These are phyloP conservation scores for Cladorrhinum sp. DNA, from an alignment of 2,329 filamentous ascomycete species.

Conservation along the genomic window DNA sequence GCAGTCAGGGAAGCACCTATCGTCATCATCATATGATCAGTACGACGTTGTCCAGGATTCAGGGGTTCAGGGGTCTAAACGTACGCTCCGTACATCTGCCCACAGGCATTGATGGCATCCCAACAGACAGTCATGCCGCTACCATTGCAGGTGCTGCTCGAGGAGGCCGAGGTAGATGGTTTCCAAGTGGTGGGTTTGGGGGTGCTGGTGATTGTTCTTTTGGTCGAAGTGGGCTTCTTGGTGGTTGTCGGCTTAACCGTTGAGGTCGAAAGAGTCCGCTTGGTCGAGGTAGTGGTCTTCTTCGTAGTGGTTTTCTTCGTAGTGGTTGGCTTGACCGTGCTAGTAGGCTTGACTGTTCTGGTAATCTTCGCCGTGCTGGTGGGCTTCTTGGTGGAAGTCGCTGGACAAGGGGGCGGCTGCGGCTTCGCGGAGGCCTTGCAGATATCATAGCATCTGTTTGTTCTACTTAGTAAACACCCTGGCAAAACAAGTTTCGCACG, in stretches of 20 bases:
- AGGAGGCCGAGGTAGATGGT: not conserved
- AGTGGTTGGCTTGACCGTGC: not conserved
- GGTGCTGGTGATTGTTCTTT: constrained; percentile 1
- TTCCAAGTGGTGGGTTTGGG: not conserved
- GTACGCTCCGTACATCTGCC: constrained; percentile 24
- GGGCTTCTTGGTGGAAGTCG: not conserved
- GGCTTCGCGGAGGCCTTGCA: constrained; percentile 19
- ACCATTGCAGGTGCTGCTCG: constrained; percentile 9
- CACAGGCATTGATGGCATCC: constrained; percentile 24
- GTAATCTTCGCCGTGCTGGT: constrained; percentile 6
- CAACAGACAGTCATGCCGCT: constrained; percentile 15
- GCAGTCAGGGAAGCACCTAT: constrained; percentile 24
- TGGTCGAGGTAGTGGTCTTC: constrained; percentile 2
- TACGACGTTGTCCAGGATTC: not conserved
- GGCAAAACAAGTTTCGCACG: not conserved
- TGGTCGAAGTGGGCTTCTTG: constrained; percentile 1
- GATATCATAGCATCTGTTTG: constrained; percentile 18
- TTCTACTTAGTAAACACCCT: constrained; percentile 4
- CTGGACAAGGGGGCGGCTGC: constrained; percentile 16
- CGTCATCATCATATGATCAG: not conserved
- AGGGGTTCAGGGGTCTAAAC: not conserved
- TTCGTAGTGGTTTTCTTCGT: constrained; percentile 1
- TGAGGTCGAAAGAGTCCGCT: not conserved
- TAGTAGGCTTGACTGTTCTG: not conserved
- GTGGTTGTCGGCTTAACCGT: constrained; percentile 9